Base-by-base conservation (phyloP, 176 grass and related monocot species). In the Coix lacrymajobi region DNA sequence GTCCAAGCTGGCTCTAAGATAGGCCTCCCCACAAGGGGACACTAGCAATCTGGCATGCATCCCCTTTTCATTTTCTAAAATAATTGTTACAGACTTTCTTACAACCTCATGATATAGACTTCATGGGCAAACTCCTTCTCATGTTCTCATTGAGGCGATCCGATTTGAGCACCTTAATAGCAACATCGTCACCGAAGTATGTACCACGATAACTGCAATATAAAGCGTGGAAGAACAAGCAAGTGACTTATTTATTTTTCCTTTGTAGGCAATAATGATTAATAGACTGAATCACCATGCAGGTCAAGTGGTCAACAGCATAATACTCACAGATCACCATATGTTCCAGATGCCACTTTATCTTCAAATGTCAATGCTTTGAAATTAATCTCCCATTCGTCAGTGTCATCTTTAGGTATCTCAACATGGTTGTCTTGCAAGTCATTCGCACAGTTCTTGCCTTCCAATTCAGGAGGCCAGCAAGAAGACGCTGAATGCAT, bases 101-200 rank as follows among this genome's bases (percentile, higher is more conserved):
- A 40, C 71, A 7, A 94, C 92, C 92, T 87, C 92, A 94, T 92
- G 32, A 94, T 94, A 77, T 73, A 88, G 14, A 94, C 87, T 92
- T 94, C 89, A 32, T 94, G 87, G 22, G 78, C 74, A 88, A 94
- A 94, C 82, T 94, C 92, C 34, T 85, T 69, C 38, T 92, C 92
- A 92, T 89, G 63, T 94, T 90, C 82, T 85, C 54, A 40, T 89
- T 92, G 67, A 92, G 71, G 48, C 87, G 75, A 65, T 92, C 89
- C 44, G 81, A 90, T 69, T 94, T 94, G 45, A 94, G 81, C 43
- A 92, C 87, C 79, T 94, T 94, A 68, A 94, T 88, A 20, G 92
- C 92, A 64, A 94, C 92, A 87, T 94, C 92, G 71, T 94, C 87
- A 69, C 87, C 82, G n/a, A 70, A 80, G 79, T 94, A 94, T 85